Evolutionary conservation across 768 basidiomycete genomes (phyloP).

Genomic region (Trametes gibbosa): DNA sequence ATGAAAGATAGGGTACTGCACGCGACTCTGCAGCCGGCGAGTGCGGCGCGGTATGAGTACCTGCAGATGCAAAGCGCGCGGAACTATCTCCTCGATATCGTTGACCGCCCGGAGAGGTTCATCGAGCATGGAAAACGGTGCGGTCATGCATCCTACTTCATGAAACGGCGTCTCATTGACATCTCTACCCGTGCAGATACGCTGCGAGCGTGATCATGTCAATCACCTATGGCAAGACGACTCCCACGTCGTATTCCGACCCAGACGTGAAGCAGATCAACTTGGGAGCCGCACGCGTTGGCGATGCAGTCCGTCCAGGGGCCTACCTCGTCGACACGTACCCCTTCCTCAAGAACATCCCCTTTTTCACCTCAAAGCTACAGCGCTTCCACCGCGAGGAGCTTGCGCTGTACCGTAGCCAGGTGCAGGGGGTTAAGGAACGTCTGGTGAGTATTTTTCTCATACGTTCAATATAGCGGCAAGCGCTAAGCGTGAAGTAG

Average conservation of each 20-base stretch:
- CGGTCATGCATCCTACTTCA: not conserved
- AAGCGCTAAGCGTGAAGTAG: slow-evolving; percentile 14
- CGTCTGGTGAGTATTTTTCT: not conserved
- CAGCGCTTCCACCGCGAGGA: slow-evolving; percentile 50
- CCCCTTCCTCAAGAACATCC: slow-evolving; percentile 42
- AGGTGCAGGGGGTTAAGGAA: slow-evolving; percentile 25
- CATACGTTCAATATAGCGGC: not conserved
- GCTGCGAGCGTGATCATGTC: slow-evolving; percentile 39
- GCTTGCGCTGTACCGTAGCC: slow-evolving; percentile 31
- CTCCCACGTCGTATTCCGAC: slow-evolving; percentile 36
- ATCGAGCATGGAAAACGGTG: slow-evolving; percentile 36
- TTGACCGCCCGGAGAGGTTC: slow-evolving; percentile 32
- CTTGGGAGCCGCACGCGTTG: slow-evolving; percentile 35
- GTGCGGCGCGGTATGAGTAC: slow-evolving; percentile 32
- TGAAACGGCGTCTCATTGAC: not conserved
- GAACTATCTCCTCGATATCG: slow-evolving; percentile 35
- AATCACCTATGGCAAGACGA: slow-evolving; percentile 40
- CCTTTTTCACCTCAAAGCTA: slow-evolving; percentile 58
- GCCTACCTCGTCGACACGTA: slow-evolving; percentile 35
- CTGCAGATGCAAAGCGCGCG: slow-evolving; percentile 34
- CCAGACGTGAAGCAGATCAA: slow-evolving; percentile 35
- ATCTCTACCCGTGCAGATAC: slow-evolving; percentile 26
- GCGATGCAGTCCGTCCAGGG: slow-evolving; percentile 36
- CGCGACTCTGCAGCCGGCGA: slow-evolving; percentile 33
- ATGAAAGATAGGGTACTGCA: slow-evolving; percentile 31